Evolutionary conservation across 192 early-diverging fungal species (phyloP), one percentile per base, ranked within the genome.

Genomic region (Coemansia sp.): DNA sequence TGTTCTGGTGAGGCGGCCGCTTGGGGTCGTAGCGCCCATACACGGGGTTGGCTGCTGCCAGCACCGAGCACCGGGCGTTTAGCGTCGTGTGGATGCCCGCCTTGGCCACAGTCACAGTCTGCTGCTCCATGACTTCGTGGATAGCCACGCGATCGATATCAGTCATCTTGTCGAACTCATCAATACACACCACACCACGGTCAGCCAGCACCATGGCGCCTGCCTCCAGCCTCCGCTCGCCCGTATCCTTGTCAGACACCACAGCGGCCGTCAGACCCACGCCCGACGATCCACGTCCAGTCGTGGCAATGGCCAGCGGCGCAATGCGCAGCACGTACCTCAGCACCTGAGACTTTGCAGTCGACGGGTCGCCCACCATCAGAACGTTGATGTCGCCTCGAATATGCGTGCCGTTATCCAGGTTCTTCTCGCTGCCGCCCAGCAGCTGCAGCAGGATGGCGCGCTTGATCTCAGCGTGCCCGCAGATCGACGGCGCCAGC

Each of bases 121-220:
- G 98, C 82, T 99, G 98, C 87, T 99, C 98, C 98, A 99, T 99
- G 3, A 98, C 98, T 90, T 99, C 98, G 86, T 99, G 98, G 84
- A 99, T 99, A 0, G 98, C 97, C 3, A 97, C 96, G 66, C 97
- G 90, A 74, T 99, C 98, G 20, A 93, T 87, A 69, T 98, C 97
- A 39, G 87, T 93, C 98, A 99, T 99, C 75, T 99, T 99, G 87
- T 99, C 98, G 80, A 99, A 99, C 83, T 99, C 98, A 87, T 99
- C 98, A 66, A 99, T 98, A 80, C 98, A 99, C 13, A 97, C 94
- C 40, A 99, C 90, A 52, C 98, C 98, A 29, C 95, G 88, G 76
- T 99, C 98, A 6, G 95, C 97, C 47, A 99, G 83, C 16, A 99
- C 97, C 98, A 99, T 97, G 12, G 98, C 98, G 65, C 98, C 98